Evolutionary conservation across 139 green algal species (phyloP), one percentile per base, ranked within the genome.

Genomic region (Chlamydomonas sp.): DNA sequence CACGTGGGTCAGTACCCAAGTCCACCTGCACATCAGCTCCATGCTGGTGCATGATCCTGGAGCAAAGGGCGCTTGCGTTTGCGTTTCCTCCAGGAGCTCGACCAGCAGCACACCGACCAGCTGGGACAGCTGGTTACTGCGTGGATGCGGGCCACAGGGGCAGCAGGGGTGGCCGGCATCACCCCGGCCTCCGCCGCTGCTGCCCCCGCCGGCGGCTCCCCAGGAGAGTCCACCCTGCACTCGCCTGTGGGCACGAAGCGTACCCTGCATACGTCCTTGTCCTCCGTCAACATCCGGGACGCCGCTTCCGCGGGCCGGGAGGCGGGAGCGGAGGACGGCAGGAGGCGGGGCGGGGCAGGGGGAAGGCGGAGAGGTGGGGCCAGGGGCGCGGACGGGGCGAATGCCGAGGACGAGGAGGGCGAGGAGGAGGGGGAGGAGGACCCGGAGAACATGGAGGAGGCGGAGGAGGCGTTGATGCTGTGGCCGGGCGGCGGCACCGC

Each of bases 31-130:
- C 31, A 49, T 49, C 31, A 49, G 31, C 31, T 49, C 31, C 31
- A 49, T 49, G 31, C 31, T 49, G 31, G 31, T 49, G 31, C 31
- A 49, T 49, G 31, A 49, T 49, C 31, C 31, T 49, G 31, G 31
- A 49, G 31, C 31, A 49, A 49, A 49, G 31, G 31, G 31, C 31
- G 31, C 31, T 49, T 49, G 31, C 31, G 31, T 49, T 49, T 49
- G 31, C 31, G 31, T 49, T 49, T 49, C 17, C 3, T 60, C 60
- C 73, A 87, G 83, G 73, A 10, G 0, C 74, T 62, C n/a, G 83
- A 87, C 74, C 74, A 75, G 83, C 72, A 17, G 15, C 83, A 87
- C 83, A 87, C 83, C 31, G 68, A 87, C 16, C 83, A 64, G 83
- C 73, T 87, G 31, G 83, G 31, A 31, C 73, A 75, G 72, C 83